These are phyloP conservation scores for Xerocomellus chrysenteron DNA, from an alignment of 768 basidiomycete genomes.

Conservation along the genomic window DNA sequence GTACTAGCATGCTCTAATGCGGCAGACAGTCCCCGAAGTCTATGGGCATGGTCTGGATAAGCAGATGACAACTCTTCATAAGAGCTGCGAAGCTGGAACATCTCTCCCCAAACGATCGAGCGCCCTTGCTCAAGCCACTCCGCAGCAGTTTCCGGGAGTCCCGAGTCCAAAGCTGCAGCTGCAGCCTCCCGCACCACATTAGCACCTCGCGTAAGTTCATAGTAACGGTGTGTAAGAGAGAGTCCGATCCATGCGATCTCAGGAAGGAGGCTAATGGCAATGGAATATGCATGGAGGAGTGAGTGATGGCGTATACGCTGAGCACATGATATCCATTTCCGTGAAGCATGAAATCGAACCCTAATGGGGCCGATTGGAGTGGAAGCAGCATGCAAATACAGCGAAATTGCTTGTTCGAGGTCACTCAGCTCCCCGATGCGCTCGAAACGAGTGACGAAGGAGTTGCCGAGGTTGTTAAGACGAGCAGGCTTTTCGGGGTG, in stretches of 20 bases:
- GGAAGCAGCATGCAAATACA: slow-evolving; percentile 3
- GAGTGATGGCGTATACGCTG: neutral
- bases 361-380: neutral
- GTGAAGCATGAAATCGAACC: slow-evolving; percentile 5
- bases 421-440: neutral
- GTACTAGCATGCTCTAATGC: neutral
- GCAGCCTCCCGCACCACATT: slow-evolving; percentile 23
- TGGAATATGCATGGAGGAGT: slow-evolving; percentile 17
- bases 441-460: neutral
- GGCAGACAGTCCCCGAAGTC: neutral
- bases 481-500: too few species aligned
- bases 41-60: neutral
- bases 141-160: slow-evolving; percentile 1
- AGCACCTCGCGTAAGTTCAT: slow-evolving; percentile 6
- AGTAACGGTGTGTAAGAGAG: slow-evolving; percentile 15
- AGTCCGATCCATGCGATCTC: slow-evolving; percentile 15
- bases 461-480: neutral
- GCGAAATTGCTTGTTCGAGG: neutral
- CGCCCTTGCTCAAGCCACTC: slow-evolving; percentile 21
- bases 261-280: slow-evolving; percentile 20
- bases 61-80: slow-evolving; percentile 1
- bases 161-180: slow-evolving; percentile 16
- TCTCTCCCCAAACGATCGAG: slow-evolving; percentile 16
- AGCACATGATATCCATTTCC: slow-evolving; percentile 5
- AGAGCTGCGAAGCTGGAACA: slow-evolving; percentile 14